Evolutionary conservation across 345 rosid genomes (phyloP).

Genomic region (Triadica sebifera): DNA sequence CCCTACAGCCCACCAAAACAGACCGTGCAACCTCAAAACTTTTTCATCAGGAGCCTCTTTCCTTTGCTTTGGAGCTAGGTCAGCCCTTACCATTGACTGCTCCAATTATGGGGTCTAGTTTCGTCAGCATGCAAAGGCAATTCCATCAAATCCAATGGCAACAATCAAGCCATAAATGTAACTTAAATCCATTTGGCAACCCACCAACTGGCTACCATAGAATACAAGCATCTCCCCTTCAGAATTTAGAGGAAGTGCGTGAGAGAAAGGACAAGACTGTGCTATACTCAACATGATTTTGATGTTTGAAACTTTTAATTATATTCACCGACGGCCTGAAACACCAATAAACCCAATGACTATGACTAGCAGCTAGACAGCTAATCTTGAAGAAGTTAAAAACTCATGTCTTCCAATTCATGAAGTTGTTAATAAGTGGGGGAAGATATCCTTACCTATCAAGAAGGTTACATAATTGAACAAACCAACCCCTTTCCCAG

Average conservation of each 20-base stretch:
- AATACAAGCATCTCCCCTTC: background rate
- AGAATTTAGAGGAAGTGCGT: background rate
- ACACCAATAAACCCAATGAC: background rate
- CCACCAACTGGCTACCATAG: background rate
- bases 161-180: background rate
- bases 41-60: too few relatives aligned
- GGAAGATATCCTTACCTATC: background rate
- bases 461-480: background rate
- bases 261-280: background rate
- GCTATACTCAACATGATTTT: background rate
- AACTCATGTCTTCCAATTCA: background rate
- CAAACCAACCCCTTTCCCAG: background rate
- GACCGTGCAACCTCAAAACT: background rate
- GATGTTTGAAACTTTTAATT: background rate
- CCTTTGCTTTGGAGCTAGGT: too few relatives aligned
- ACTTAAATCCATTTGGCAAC: background rate
- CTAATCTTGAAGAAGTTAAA: background rate
- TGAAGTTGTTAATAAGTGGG: background rate
- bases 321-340: background rate
- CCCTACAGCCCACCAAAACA: too few relatives aligned
- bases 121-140: background rate
- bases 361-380: background rate
- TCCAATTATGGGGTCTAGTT: background rate
- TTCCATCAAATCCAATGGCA: too few relatives aligned
- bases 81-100: background rate